Evolutionary conservation across 2,329 filamentous ascomycete genomes (phyloP).

Genomic region (Penicillium rolfsii): DNA sequence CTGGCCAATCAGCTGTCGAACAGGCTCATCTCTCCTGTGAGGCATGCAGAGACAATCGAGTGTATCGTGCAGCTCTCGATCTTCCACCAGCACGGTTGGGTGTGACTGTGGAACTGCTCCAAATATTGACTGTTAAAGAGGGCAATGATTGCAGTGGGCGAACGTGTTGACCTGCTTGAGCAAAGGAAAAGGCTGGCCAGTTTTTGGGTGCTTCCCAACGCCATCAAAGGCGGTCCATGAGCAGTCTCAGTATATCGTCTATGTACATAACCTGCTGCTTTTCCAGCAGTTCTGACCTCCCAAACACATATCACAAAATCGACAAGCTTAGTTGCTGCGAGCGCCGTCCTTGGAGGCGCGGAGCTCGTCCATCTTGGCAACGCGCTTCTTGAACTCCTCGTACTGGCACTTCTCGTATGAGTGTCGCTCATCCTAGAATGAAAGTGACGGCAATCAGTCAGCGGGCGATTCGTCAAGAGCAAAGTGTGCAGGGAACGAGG

Average conservation of each 20-base stretch:
- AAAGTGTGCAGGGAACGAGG: background rate
- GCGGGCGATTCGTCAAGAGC: conserved; percentile 11
- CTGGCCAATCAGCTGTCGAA: background rate
- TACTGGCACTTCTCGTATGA: conserved; percentile 99
- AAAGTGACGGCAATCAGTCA: background rate
- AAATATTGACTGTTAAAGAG: background rate
- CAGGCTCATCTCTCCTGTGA: background rate
- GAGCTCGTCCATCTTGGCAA: conserved; percentile 98
- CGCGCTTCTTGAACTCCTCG: conserved; percentile 96
- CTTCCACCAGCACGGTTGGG: background rate
- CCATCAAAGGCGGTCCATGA: conserved; percentile 40
- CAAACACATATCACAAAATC: conserved; percentile 26
- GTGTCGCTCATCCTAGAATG: conserved; percentile 82
- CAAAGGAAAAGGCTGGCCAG: background rate
- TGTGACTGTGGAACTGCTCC: background rate
- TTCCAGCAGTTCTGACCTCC: conserved; percentile 31
- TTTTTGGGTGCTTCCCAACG: conserved; percentile 32
- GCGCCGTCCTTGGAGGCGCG: conserved; percentile 80
- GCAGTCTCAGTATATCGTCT: conserved; percentile 41
- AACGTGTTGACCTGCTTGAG: background rate
- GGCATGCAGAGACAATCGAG: background rate
- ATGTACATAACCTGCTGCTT: conserved; percentile 45
- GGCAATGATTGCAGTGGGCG: background rate
- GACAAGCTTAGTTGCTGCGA: conserved; percentile 72
- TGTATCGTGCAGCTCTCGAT: background rate